Evolutionary conservation across 1,284 basidiomycete species (phyloP), one percentile per base, ranked within the genome.

Genomic region (Trichosporon sp.): DNA sequence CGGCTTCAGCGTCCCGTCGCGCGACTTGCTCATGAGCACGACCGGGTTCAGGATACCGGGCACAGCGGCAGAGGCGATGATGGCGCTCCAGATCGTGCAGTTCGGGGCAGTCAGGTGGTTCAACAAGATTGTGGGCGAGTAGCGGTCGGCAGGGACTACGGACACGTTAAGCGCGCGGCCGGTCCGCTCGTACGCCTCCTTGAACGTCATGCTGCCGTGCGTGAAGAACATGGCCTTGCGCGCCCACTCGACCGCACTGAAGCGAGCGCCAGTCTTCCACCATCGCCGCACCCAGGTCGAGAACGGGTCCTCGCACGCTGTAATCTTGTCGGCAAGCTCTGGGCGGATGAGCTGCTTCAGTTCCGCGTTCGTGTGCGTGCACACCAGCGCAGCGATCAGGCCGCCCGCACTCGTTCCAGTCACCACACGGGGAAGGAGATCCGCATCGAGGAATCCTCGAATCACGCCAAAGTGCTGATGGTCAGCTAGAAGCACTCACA

Each of bases 71-170:
- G 79, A 81, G n/a, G 79, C 78, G 11, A 80, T 73, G 71, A 85
- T 85, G 1, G 86, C 86, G 14, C 84, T 85, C 87, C 87, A 89
- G 72, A 89, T 88, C 68, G 89, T 83, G 76, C 88, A 89, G 83
- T 98, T 92, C 0, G 96, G 96, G 8, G 95, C 93, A 11, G 96
- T 98, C 70, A 98, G 88, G 80, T 98, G 94, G 84, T 99, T 98
- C 48, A 99, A 87, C 7, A 98, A 86, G 83, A 97, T 98, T 1
- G 95, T 98, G 1, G 96, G 96, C 90, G 92, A 93, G 84, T 98
- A 93, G n/a, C 92, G 89, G 80, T 96, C 94, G 37, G 92, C 91
- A 4, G 95, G 96, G 63, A 98, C 92, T 56, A 99, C 97, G 14
- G 93, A 96, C 61, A 99, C 90, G 81, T 98, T 99, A 43, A 99